Base-by-base conservation (phyloP, 2,329 filamentous ascomycete genomes). In the Colletotrichum sublineola region DNA sequence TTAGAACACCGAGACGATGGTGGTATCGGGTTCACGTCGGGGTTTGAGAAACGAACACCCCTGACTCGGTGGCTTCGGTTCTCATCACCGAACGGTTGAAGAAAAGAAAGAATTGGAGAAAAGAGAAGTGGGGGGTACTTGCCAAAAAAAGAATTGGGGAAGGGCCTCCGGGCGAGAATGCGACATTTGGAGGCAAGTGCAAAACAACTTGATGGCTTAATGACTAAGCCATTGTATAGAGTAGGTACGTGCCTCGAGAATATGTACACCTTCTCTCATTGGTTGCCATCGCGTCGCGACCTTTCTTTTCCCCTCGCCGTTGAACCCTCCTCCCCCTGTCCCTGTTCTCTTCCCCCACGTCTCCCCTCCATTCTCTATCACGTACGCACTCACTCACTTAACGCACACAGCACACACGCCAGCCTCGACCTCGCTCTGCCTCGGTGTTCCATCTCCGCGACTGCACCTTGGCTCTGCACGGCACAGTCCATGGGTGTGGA, bases 1-100 rank as follows among this genome's bases (percentile, higher is more conserved):
- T 66, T 46, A 0, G 0, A 0, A 11, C 1, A 5, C 71, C 71
- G 71, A 73, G 33, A 50, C 8, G 4, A 18, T 14, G 69, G 55
- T 15, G 2, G 0, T 5, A 8, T 72, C 69, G 69, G 69, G 20
- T 1, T 58, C n/a, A 4, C 6, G 1, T 72, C 69, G 69, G 69
- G 36, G 57, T 52, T 69, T 38, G 3, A 29, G 44, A 53, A 44
- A 58, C 44, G 8, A 20, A 2, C 5, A 18, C 46, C 69, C 53
- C 40, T 69, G 69, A 20, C 55, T 69, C 69, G 69, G 69, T 63
- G 9, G 58, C 53, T 60, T 72, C 69, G 69, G 66, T 38, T 24
- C 38, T 29, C 11, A 29, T 24, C 15, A 33, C 69, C 69, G 69
- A 72, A 24, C 5, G 46, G 24, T 53, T 24, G 24, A 24, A 24